Evolutionary conservation across 176 grass and related monocot genomes (phyloP).

Genomic region (Musa schizocarpa): DNA sequence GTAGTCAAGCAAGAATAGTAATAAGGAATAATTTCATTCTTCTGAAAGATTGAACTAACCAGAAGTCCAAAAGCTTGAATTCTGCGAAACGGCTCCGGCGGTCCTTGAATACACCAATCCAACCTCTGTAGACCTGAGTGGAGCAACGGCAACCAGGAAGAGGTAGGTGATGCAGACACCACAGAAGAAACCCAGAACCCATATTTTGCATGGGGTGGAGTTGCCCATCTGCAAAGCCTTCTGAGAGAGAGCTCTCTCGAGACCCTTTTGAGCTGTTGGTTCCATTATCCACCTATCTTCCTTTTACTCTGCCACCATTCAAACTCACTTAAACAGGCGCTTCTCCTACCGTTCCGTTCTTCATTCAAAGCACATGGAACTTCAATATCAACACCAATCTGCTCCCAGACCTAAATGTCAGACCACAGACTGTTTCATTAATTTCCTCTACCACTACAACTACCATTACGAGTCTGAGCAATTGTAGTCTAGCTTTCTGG

Average conservation of each 20-base stretch:
- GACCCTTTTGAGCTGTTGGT: slow-evolving; percentile 22
- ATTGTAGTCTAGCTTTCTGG: neutral
- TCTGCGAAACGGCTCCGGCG: slow-evolving; percentile 16
- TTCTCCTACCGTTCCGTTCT: neutral
- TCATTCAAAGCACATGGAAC: neutral
- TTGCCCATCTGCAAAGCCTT: slow-evolving; percentile 42
- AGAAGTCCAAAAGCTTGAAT: slow-evolving; percentile 12
- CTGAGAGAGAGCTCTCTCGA: slow-evolving; percentile 37
- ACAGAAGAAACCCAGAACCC: slow-evolving; percentile 55
- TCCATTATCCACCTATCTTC: slow-evolving; percentile 22
- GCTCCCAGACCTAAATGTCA: neutral
- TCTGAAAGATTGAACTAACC: slow-evolving; percentile 20
- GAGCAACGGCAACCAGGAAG: slow-evolving; percentile 26
- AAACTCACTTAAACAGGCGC: neutral
- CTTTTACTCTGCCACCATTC: neutral
- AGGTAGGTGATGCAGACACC: slow-evolving; percentile 42
- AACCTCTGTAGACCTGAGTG: neutral
- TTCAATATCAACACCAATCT: neutral
- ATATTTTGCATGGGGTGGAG: slow-evolving; percentile 36
- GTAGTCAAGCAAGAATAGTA: no score
- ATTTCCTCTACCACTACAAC: neutral
- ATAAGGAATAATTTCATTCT: neutral
- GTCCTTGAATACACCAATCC: slow-evolving; percentile 9
- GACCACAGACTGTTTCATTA: neutral
- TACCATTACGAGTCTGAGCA: neutral